These are phyloP conservation scores for Botrytis fabae DNA, from an alignment of 2,329 filamentous ascomycete genomes.

Conservation along the genomic window DNA sequence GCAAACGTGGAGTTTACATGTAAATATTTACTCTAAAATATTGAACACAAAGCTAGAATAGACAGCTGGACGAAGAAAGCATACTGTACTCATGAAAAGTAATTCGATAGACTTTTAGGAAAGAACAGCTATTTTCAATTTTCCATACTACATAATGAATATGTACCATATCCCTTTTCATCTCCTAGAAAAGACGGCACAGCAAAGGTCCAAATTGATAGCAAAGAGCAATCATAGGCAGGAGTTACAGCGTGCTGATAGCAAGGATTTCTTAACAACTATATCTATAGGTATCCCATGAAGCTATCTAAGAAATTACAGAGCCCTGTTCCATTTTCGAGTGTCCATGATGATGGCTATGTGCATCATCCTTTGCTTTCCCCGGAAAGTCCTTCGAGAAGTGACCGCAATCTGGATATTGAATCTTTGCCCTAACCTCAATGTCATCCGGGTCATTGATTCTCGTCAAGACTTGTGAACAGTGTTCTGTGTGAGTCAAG, in stretches of 20 bases:
- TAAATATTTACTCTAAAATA: background rate
- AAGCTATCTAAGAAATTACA: background rate
- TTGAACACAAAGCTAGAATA: background rate
- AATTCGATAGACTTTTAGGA: background rate
- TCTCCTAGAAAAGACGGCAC: background rate
- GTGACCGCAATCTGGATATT: background rate
- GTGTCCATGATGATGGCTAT: background rate
- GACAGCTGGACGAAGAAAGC: background rate
- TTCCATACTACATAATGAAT: background rate
- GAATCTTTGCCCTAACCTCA: background rate
- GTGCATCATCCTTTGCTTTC: background rate
- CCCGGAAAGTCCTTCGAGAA: background rate
- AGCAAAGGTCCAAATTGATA: background rate
- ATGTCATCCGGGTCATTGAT: background rate
- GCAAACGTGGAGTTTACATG: background rate
- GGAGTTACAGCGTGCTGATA: background rate
- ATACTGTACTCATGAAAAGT: background rate
- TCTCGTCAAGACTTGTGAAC: background rate
- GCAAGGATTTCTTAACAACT: background rate
- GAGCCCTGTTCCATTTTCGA: background rate
- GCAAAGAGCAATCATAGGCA: background rate
- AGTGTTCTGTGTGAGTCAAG: background rate
- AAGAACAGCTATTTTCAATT: background rate
- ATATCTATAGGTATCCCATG: background rate
- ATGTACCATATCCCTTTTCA: background rate